Evolutionary conservation across 352 stramenopile species (phyloP), one percentile per base, ranked within the genome.

Genomic region (Aphanomyces invadans): DNA sequence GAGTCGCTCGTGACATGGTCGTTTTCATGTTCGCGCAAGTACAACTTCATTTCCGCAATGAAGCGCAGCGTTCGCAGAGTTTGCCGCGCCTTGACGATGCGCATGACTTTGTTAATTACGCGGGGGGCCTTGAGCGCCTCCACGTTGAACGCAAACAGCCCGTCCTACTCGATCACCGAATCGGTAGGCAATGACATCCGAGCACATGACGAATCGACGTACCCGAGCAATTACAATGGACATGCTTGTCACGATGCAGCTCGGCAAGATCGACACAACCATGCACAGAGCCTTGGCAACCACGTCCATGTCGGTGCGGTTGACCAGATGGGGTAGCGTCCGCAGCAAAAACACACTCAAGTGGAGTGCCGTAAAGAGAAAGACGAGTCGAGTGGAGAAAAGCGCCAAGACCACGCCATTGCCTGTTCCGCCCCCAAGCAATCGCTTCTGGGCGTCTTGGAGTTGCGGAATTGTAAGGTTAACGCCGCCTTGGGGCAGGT

Each of bases 41-140:
- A 86, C 26, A 90, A 78, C 70, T 90, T 90, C 78, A 89, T 88
- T 65, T 90, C 81, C 7, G 81, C 81, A 2, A 90, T 71, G 31
- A 88, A 90, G 1, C 80, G 81, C n/a, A 90, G 72, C 4, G 79
- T 90, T 25, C 81, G 77, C 36, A 90, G 69, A 31, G 81, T 90
- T 53, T 87, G 79, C 23, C 78, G 74, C n/a, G 80, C 81, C 36
- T 81, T 81, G 10, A 89, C 49, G 15, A 83, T 71, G 2, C 81
- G 80, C 57, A 83, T 81, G 31, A 90, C 80, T 67, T 86, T 82
- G 9, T 74, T 71, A 26, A 90, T 83, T n/a, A 86, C 74, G 31
- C 75, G 76, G 21, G 77, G 75, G 4, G 73, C 72, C 63, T 90
- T 90, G 72, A 90, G 79, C 59, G 87, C 76, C 72, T 90, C 80